A percentile compares a stretch with the other conserved stretches of the same genome.
Evolutionary conservation across 2,329 filamentous ascomycete species (phyloP).

Genomic region (Arthroderma uncinatum): DNA sequence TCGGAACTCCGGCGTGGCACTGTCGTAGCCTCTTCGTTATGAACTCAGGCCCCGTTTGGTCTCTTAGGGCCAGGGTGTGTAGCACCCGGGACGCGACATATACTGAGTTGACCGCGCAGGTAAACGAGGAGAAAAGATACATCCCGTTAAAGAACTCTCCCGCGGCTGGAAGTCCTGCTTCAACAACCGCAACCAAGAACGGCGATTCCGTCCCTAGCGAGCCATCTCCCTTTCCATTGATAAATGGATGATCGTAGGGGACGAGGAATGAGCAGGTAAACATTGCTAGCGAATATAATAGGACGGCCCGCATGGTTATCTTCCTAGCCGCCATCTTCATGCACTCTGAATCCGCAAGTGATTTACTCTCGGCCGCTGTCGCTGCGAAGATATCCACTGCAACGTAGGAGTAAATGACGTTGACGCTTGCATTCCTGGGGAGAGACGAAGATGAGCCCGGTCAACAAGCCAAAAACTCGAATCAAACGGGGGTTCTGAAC

Average conservation of each 20-base stretch:
- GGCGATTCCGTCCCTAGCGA: constrained; percentile 29
- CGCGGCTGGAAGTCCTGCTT: constrained; percentile 28
- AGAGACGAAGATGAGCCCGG: not conserved
- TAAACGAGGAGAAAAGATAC: constrained; percentile 36
- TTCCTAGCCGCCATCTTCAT: constrained; percentile 38
- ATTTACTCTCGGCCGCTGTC: constrained; percentile 35
- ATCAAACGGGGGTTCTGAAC: constrained; percentile 11
- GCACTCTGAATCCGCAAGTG: constrained; percentile 32
- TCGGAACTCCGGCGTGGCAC: constrained; percentile 31
- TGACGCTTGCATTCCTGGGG: constrained; percentile 33
- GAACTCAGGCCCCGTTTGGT: constrained; percentile 32
- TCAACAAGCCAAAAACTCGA: not conserved
- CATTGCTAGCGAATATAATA: constrained; percentile 34
- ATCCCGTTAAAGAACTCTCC: constrained; percentile 38
- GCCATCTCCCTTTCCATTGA: constrained; percentile 28
- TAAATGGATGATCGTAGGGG: constrained; percentile 32
- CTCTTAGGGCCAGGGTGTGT: constrained; percentile 32
- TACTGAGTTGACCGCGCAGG: constrained; percentile 33
- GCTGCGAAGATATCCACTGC: constrained; percentile 36
- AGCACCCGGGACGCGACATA: constrained; percentile 35
- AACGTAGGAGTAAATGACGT: constrained; percentile 34
- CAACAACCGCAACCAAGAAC: constrained; percentile 34
- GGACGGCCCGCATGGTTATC: constrained; percentile 33
- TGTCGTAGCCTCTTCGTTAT: constrained; percentile 30
- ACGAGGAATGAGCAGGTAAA: constrained; percentile 36